Percentiles rank a stretch among this genome's conserved stretches.
Conservation (phyloP, 2,329 filamentous ascomycete genomes). For the Rosellinia necatrix region DNA sequence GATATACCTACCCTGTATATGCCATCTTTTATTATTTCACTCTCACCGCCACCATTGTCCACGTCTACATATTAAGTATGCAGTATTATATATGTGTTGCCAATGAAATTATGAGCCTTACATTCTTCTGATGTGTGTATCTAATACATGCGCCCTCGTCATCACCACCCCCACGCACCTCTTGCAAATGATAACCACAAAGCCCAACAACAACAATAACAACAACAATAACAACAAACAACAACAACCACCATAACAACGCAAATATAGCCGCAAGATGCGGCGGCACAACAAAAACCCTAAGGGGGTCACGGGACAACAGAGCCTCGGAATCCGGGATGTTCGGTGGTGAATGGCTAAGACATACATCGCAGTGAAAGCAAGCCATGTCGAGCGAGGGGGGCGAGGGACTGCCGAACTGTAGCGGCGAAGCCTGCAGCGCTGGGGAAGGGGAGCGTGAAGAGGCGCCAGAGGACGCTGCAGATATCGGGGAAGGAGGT, state of each 20-base stretch:
- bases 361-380: slow-evolving; percentile 1
- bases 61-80: too few species aligned
- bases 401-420: background rate
- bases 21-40: too few species aligned
- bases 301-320: background rate
- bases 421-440: background rate
- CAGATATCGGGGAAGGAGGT: background rate
- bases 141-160: too few species aligned
- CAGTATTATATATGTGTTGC: too few species aligned
- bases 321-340: background rate
- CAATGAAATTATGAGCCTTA: too few species aligned
- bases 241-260: background rate
- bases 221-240: background rate
- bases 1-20: too few species aligned
- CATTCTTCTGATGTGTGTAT: too few species aligned
- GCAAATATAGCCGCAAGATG: background rate
- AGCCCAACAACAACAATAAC: too few species aligned
- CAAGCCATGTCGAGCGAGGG: slow-evolving; percentile 5
- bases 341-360: background rate
- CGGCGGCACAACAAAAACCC: background rate
- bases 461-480: background rate
- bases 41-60: too few species aligned
- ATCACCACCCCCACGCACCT: too few species aligned
- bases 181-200: too few species aligned
- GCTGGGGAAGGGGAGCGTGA: background rate